Evolutionary conservation across 306 rosid species (phyloP).

Genomic region (Casuarina cunninghamiana): DNA sequence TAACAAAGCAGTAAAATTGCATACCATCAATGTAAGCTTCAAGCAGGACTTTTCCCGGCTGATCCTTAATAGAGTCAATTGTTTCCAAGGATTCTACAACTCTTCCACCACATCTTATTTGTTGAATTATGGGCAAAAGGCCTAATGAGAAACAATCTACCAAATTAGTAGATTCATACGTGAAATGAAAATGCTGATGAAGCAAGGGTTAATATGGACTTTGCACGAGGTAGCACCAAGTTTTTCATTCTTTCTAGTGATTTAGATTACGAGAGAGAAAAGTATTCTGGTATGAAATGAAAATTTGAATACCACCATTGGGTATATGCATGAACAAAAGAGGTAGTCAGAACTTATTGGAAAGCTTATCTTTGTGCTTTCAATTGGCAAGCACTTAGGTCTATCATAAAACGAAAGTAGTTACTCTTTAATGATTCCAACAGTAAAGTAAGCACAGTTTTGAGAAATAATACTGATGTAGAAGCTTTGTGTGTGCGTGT

Average conservation of each 20-base stretch:
- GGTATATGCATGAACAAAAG: background rate
- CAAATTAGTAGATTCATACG: slow-evolving; percentile 24
- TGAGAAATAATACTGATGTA: background rate
- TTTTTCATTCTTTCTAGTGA: background rate
- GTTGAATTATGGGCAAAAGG: slow-evolving; percentile 73
- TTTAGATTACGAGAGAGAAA: background rate
- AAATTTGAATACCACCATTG: background rate
- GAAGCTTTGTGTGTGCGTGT: background rate
- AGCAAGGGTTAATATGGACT: slow-evolving; percentile 6
- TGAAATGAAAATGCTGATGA: slow-evolving; percentile 13
- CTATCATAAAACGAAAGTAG: background rate
- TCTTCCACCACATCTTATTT: slow-evolving; percentile 57
- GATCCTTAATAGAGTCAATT: slow-evolving; percentile 42
- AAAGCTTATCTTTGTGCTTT: slow-evolving; percentile 4
- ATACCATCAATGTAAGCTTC: slow-evolving; percentile 76
- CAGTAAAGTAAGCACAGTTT: background rate
- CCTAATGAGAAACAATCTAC: slow-evolving; percentile 48
- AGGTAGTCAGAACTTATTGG: background rate
- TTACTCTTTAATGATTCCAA: slow-evolving; percentile 6
- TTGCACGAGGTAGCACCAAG: background rate
- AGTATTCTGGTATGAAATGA: background rate
- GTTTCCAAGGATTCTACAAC: slow-evolving; percentile 61
- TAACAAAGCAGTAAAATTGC: slow-evolving; percentile 27
- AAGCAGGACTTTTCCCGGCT: slow-evolving; percentile 41
- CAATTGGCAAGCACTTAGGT: slow-evolving; percentile 5